Evolutionary conservation across 768 basidiomycete species (phyloP).

Genomic region (Agaricus sinodeliciosus): DNA sequence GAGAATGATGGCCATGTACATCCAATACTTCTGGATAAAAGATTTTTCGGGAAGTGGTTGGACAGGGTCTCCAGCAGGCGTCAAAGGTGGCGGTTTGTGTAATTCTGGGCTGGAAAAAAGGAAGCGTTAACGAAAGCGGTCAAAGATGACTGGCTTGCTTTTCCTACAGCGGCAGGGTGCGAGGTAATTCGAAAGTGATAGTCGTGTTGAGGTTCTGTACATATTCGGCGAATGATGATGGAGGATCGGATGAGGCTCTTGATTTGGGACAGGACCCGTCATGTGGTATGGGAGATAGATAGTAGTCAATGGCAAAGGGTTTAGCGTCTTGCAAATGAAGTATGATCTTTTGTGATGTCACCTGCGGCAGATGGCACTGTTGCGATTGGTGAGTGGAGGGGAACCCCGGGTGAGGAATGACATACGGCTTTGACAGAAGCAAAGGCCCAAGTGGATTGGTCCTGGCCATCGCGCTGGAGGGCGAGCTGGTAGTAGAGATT

Average conservation of each 20-base stretch:
- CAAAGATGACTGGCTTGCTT: background rate
- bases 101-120: constrained; percentile 51
- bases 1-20: constrained; percentile 61
- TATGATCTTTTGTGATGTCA: constrained; percentile 48
- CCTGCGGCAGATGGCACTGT: constrained; percentile 62
- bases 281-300: constrained; percentile 59
- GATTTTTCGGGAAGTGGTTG: constrained; percentile 61
- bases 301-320: constrained; percentile 70
- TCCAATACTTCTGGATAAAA: constrained; percentile 89
- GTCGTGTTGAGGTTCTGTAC: constrained; percentile 42
- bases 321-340: constrained; percentile 41
- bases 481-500: constrained; percentile 66
- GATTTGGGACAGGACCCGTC: constrained; percentile 56
- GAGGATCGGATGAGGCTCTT: constrained; percentile 15
- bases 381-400: constrained; percentile 5
- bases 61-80: constrained; percentile 58
- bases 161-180: constrained; percentile 53
- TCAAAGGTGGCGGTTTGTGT: constrained; percentile 59
- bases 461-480: constrained; percentile 39
- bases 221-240: constrained; percentile 19
- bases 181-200: constrained; percentile 36
- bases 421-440: constrained; percentile 58
- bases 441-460: constrained; percentile 44
- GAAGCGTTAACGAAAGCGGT: background rate
- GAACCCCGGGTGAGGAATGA: constrained; percentile 10